These are phyloP conservation scores for Rhizophagus clarus DNA, from an alignment of 192 early-diverging fungal genomes.

Conservation along the genomic window DNA sequence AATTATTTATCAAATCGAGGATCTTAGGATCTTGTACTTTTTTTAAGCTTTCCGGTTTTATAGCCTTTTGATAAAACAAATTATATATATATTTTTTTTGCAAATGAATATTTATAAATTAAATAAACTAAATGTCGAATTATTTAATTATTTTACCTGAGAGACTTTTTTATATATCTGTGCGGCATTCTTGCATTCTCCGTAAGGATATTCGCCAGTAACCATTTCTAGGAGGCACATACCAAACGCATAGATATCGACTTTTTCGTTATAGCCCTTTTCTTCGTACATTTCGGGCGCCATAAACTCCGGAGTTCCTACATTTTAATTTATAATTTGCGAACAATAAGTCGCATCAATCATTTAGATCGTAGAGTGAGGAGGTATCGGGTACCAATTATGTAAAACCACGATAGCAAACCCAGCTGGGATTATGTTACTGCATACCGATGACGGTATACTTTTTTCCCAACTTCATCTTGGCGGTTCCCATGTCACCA, in stretches of 20 bases:
- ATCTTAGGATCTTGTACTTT: slow-evolving; percentile 68
- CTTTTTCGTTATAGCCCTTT: slow-evolving; percentile 79
- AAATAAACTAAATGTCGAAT: background rate
- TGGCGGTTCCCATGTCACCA: slow-evolving; percentile 83
- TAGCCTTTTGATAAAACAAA: slow-evolving; percentile 46
- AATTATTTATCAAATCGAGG: slow-evolving; percentile 63
- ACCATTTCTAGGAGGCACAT: slow-evolving; percentile 86
- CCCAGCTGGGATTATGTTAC: slow-evolving; percentile 59
- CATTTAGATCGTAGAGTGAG: background rate
- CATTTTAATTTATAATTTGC: slow-evolving; percentile 12
- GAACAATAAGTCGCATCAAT: slow-evolving; percentile 20
- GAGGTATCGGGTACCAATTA: slow-evolving; percentile 8
- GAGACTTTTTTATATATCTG: slow-evolving; percentile 81
- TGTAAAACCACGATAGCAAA: slow-evolving; percentile 26
- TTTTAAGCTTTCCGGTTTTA: slow-evolving; percentile 72
- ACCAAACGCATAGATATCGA: slow-evolving; percentile 85
- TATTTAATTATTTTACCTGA: slow-evolving; percentile 44
- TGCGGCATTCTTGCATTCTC: slow-evolving; percentile 79
- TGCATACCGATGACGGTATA: slow-evolving; percentile 77
- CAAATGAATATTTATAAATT: slow-evolving; percentile 6
- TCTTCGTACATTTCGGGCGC: slow-evolving; percentile 88
- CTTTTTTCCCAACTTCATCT: slow-evolving; percentile 85
- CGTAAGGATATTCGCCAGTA: slow-evolving; percentile 82
- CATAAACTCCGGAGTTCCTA: slow-evolving; percentile 81
- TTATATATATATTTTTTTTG: background rate